Percentiles rank a stretch among this genome's conserved stretches.
Evolutionary conservation across 805 yeast genomes (phyloP).

Genomic region (Candida sithepensis): DNA sequence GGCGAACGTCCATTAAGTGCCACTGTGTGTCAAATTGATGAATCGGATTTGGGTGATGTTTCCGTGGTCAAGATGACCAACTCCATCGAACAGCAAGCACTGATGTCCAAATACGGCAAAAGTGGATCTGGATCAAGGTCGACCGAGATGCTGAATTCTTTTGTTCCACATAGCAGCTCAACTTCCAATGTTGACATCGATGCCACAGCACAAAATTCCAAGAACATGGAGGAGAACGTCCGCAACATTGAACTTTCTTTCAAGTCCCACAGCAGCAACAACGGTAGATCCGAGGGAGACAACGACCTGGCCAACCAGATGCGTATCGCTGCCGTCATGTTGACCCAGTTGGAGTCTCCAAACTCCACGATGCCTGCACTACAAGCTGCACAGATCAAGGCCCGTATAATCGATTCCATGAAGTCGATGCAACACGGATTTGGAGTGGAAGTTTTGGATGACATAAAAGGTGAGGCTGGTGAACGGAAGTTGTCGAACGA

Average conservation of each 20-base stretch:
- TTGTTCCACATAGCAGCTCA: background rate
- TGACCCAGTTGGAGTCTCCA: slow-evolving; percentile 75
- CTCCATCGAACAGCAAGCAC: slow-evolving; percentile 32
- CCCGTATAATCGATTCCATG: slow-evolving; percentile 69
- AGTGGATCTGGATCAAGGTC: slow-evolving; percentile 11
- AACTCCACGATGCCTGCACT: slow-evolving; percentile 49
- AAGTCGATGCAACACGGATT: slow-evolving; percentile 69
- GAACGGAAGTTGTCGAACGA: slow-evolving; percentile 91
- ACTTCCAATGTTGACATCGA: background rate
- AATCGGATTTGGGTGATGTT: slow-evolving; percentile 75
- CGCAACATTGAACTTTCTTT: slow-evolving; percentile 26
- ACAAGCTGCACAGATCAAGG: slow-evolving; percentile 65
- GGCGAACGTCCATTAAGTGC: background rate
- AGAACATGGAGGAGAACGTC: slow-evolving; percentile 17
- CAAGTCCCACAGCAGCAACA: slow-evolving; percentile 22
- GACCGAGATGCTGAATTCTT: background rate
- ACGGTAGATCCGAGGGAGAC: slow-evolving; percentile 24
- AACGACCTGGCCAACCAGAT: slow-evolving; percentile 80
- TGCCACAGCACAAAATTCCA: background rate
- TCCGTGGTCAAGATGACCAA: slow-evolving; percentile 56
- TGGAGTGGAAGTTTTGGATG: slow-evolving; percentile 48
- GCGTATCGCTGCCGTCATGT: slow-evolving; percentile 95
- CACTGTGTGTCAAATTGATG: slow-evolving; percentile 29
- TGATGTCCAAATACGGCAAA: slow-evolving; percentile 3
- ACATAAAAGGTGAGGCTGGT: slow-evolving; percentile 71